These are phyloP conservation scores for Aspergillus amoenus DNA, from an alignment of 2,329 filamentous ascomycete species.

Conservation along the genomic window DNA sequence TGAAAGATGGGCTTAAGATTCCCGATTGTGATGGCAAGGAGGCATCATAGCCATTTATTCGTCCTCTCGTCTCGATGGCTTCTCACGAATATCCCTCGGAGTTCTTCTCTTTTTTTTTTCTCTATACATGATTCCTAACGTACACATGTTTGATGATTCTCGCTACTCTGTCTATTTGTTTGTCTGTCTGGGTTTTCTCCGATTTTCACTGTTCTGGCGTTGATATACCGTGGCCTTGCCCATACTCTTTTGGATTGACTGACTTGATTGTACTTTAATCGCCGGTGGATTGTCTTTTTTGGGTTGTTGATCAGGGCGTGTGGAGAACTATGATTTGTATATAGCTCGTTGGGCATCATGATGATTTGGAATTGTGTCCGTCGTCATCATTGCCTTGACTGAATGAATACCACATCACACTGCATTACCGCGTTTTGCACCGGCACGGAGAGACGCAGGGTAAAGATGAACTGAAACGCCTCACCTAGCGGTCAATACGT, in stretches of 20 bases:
- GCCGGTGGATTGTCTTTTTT: neutral
- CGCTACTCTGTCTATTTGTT: neutral
- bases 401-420: neutral
- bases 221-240: neutral
- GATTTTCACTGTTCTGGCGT: constrained; percentile 4
- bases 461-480: neutral
- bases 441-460: neutral
- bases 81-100: too few species aligned
- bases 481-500: neutral
- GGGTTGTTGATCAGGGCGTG: neutral
- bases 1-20: constrained; percentile 82
- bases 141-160: constrained; percentile 18
- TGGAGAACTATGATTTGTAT: neutral
- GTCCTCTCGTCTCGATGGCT: neutral
- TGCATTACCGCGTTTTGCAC: neutral
- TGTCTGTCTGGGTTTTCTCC: neutral
- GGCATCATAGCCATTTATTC: constrained; percentile 37
- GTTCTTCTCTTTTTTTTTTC: neutral
- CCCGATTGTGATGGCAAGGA: constrained; percentile 81
- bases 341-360: neutral
- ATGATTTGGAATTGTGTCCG: neutral
- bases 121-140: constrained; percentile 19
- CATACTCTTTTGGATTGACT: neutral
- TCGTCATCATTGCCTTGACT: neutral
- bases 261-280: constrained; percentile 17